Conservation (phyloP, 2,329 filamentous ascomycete species). For the Fusarium gaditjirri region DNA sequence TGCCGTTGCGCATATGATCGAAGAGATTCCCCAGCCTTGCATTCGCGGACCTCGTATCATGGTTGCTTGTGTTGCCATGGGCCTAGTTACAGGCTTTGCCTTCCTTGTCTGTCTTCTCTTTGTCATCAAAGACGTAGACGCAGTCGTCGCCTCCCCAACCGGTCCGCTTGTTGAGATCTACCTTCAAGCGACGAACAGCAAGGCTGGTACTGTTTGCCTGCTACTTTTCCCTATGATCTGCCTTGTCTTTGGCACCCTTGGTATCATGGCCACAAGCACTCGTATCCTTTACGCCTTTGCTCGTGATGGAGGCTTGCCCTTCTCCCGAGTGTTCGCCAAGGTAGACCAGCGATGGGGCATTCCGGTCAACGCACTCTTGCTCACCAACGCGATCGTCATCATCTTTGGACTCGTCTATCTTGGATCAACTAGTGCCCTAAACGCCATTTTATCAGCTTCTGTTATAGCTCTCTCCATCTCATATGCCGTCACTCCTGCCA, state of each 20-base stretch:
- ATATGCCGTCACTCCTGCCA: neutral
- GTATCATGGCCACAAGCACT: neutral
- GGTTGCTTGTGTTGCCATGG: neutral
- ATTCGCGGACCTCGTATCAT: neutral
- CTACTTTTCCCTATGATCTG: neutral
- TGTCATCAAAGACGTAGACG: rapidly evolving
- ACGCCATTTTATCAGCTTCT: neutral
- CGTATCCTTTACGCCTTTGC: neutral
- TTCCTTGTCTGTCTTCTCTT: neutral
- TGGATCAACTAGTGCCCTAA: neutral
- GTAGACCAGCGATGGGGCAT: neutral
- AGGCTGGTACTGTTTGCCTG: neutral
- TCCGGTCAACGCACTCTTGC: neutral
- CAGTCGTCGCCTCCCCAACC: neutral
- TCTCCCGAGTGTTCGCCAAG: neutral
- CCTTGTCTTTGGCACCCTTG: rapidly evolving
- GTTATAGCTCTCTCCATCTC: neutral
- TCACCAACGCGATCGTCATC: neutral
- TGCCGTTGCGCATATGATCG: neutral
- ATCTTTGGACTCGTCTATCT: neutral
- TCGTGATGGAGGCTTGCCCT: neutral
- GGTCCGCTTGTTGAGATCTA: neutral
- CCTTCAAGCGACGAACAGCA: neutral
- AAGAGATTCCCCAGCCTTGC: neutral
- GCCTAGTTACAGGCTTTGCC: rapidly evolving